Percentiles rank a stretch among this genome's conserved stretches.
phyloP scores from a whole-genome alignment of 495 filamentous ascomycete genomes.

The Darksidea phi region DNA sequence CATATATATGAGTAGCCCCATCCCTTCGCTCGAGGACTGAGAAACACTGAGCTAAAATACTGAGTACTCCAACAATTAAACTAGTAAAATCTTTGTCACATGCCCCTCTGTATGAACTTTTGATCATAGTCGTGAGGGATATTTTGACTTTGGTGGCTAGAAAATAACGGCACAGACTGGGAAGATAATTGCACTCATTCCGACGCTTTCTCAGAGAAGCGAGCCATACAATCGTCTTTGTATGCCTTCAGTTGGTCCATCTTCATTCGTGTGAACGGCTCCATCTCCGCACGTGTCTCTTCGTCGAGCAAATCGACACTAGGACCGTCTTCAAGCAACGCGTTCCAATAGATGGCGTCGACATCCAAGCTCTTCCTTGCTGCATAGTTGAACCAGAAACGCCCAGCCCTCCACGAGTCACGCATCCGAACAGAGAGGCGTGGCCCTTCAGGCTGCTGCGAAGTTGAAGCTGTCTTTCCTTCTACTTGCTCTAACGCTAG shows the following conservation, averaged over 20 bases:
- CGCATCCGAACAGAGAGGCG: conserved; percentile 46
- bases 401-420: conserved; percentile 29
- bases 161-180: too few relatives aligned
- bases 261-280: conserved; percentile 27
- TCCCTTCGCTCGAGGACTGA: too few relatives aligned
- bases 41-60: too few relatives aligned
- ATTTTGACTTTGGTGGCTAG: too few relatives aligned
- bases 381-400: conserved; percentile 24
- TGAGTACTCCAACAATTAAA: too few relatives aligned
- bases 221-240: conserved; percentile 17
- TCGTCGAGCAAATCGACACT: conserved; percentile 40
- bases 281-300: conserved; percentile 40
- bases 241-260: conserved; percentile 27
- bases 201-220: too few relatives aligned
- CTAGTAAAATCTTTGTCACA: too few relatives aligned
- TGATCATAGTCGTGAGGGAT: too few relatives aligned
- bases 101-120: too few relatives aligned
- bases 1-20: too few relatives aligned
- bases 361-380: conserved; percentile 46
- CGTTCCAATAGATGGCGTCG: conserved; percentile 46
- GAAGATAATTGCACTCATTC: too few relatives aligned
- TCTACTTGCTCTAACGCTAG: conserved; percentile 39
- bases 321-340: conserved; percentile 42
- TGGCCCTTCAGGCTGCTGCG: conserved; percentile 20
- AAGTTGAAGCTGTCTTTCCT: conserved; percentile 23